Base-by-base conservation (phyloP, 1,284 basidiomycete species). In the Cryptococcus floricola region DNA sequence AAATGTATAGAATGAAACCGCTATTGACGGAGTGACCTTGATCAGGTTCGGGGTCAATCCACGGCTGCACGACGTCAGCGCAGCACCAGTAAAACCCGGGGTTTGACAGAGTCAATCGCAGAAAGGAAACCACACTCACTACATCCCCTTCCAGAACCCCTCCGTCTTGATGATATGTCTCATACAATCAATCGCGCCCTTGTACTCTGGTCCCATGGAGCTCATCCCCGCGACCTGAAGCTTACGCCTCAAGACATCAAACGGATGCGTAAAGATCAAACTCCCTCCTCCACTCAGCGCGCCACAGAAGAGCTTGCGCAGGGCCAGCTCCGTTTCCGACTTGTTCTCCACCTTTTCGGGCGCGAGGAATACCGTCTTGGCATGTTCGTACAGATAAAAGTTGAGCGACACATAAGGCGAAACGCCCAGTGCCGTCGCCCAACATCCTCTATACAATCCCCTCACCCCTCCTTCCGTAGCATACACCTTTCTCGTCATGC, bases 231-330 rank as follows among this genome's bases (percentile, higher is more conserved):
- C 85, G 10, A 75, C 71, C 75, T 98, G 95, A 88, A 98, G 93
- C 78, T 96, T 92, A 50, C 95, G 81, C 43, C 95, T 82, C 52
- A 98, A 77, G 1, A 98, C 91, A 73, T 98, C 95, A 68, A 97
- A 89, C 0, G 95, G 95, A 72, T 96, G 97, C 7, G 95, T 98
- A 66, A 97, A 77, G 38, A 92, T 91, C 74, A 98, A 91, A 31
- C 89, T 91, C 65, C 96, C 87, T 19, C 86, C 77, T 2, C 82
- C 82, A 0, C 81, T 81, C 5, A 80, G 57, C 0, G 78, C 81
- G 12, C 81, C 81, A 55, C 80, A 81, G 0, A 60, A 62, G n/a
- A 83, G 71, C 64, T 72, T 75, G 25, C 69, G 67, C 2, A 57
- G 39, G 9, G 67, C 67, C n/a, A 70, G 61, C 38, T 70, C 68